Evolutionary conservation across 139 green algal species (phyloP).

Genomic region (Tetratostichococcus sp.): DNA sequence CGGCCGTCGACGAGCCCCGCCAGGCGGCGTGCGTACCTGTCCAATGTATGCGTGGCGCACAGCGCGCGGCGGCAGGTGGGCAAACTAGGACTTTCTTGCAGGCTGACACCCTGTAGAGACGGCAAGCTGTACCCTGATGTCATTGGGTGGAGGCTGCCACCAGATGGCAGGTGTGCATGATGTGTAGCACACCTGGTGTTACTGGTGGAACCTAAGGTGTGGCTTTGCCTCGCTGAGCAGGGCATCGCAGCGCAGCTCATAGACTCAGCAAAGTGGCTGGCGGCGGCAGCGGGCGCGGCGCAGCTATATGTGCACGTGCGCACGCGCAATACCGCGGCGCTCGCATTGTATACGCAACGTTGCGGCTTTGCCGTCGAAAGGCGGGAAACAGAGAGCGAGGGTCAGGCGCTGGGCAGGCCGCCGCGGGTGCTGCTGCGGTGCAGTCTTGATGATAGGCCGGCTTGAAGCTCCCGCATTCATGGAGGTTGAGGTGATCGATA

Average conservation of each 20-base stretch:
- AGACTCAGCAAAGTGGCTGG: background rate
- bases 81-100: background rate
- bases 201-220: no score
- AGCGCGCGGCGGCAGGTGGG: slow-evolving; percentile 32
- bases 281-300: slow-evolving; percentile 18
- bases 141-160: no score
- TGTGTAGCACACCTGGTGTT: no score
- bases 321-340: slow-evolving; percentile 49
- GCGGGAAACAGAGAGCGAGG: slow-evolving; percentile 41
- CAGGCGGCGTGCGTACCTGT: slow-evolving; percentile 59
- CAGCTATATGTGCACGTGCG: slow-evolving; percentile 72
- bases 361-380: slow-evolving; percentile 51
- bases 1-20: slow-evolving; percentile 14
- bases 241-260: slow-evolving; percentile 38
- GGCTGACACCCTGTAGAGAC: no score
- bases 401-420: slow-evolving; percentile 39
- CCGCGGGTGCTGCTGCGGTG: slow-evolving; percentile 41
- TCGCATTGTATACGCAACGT: slow-evolving; percentile 44
- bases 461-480: no score
- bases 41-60: slow-evolving; percentile 68
- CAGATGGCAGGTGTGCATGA: no score
- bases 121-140: background rate
- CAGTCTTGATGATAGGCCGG: no score
- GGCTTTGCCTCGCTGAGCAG: no score
- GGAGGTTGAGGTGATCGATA: no score